These are phyloP conservation scores for Skeletonema marinoi DNA, from an alignment of 108 stramenopile genomes.

Conservation along the genomic window DNA sequence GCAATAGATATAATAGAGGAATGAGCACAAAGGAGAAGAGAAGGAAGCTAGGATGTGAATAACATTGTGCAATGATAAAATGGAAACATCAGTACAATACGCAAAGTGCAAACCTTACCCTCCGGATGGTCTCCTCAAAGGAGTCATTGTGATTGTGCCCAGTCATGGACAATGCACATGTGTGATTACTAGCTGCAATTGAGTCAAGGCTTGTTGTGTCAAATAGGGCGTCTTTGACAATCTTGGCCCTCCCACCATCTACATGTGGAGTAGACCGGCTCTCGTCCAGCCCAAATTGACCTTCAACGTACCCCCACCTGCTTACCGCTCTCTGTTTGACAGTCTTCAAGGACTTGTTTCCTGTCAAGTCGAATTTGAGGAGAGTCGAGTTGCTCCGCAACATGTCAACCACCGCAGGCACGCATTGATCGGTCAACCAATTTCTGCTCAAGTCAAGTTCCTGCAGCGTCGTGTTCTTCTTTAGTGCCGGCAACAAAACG, in stretches of 20 bases:
- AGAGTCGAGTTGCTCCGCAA: slow-evolving; percentile 9
- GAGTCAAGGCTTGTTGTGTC: not conserved
- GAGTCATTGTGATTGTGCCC: not conserved
- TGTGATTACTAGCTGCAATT: not conserved
- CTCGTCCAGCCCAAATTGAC: too few relatives aligned
- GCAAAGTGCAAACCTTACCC: not conserved
- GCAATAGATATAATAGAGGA: not conserved
- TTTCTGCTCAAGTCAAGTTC: not conserved
- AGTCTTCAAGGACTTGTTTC: slow-evolving; percentile 1
- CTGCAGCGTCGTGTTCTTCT: not conserved
- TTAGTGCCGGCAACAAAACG: not conserved
- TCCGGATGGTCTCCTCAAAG: not conserved
- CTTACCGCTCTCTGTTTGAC: not conserved
- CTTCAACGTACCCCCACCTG: too few relatives aligned
- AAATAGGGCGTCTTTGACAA: slow-evolving; percentile 4
- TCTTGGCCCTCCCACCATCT: not conserved
- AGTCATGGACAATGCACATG: not conserved
- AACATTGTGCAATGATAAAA: too few relatives aligned
- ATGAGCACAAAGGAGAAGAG: not conserved
- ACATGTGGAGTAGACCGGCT: not conserved
- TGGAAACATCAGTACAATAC: not conserved
- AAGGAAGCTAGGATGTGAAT: not conserved
- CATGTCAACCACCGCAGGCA: not conserved
- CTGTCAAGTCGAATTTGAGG: not conserved
- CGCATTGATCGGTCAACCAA: not conserved